Evolutionary conservation across 2,329 filamentous ascomycete genomes (phyloP).

Genomic region (Penicillium hesseltinei): DNA sequence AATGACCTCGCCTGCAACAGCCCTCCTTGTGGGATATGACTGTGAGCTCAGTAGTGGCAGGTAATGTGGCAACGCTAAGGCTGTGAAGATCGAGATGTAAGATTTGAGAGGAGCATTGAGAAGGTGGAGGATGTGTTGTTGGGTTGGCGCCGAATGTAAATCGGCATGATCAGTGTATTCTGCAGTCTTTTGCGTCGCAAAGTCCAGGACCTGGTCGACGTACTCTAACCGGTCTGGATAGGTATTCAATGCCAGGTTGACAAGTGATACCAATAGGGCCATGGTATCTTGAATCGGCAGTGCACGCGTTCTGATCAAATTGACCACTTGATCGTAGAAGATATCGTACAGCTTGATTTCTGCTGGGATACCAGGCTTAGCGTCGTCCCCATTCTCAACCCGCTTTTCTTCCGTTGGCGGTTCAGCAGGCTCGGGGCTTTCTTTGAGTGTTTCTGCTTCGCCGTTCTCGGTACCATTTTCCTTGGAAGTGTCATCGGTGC

Average conservation of each 20-base stretch:
- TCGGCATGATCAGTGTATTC: constrained; percentile 95
- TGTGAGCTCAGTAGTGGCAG: constrained; percentile 87
- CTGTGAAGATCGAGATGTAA: constrained; percentile 95
- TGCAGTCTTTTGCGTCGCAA: constrained; percentile 79
- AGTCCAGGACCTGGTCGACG: constrained; percentile 88
- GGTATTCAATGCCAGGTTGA: constrained; percentile 91
- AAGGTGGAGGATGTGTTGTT: constrained; percentile 83
- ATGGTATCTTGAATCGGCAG: constrained; percentile 93
- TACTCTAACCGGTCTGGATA: constrained; percentile 92
- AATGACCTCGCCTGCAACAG: constrained; percentile 85
- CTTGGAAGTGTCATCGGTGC: constrained; percentile 30
- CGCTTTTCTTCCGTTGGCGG: constrained; percentile 30
- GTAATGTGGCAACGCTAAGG: constrained; percentile 85
- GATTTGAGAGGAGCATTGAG: constrained; percentile 87
- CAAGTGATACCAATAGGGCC: constrained; percentile 86
- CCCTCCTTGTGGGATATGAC: constrained; percentile 85
- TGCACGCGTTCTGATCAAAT: constrained; percentile 85
- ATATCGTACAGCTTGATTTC: constrained; percentile 93
- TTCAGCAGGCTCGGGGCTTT: constrained; percentile 25
- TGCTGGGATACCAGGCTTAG: constrained; percentile 46
- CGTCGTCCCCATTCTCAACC: constrained; percentile 32
- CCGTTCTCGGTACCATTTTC: constrained; percentile 37
- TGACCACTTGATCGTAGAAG: constrained; percentile 94
- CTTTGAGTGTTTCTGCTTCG: constrained; percentile 34
- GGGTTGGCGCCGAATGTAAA: constrained; percentile 80